Percentiles rank a stretch among this genome's conserved stretches.
Conservation (phyloP, 495 filamentous ascomycete genomes). For the Thermothielavioides terrestris region DNA sequence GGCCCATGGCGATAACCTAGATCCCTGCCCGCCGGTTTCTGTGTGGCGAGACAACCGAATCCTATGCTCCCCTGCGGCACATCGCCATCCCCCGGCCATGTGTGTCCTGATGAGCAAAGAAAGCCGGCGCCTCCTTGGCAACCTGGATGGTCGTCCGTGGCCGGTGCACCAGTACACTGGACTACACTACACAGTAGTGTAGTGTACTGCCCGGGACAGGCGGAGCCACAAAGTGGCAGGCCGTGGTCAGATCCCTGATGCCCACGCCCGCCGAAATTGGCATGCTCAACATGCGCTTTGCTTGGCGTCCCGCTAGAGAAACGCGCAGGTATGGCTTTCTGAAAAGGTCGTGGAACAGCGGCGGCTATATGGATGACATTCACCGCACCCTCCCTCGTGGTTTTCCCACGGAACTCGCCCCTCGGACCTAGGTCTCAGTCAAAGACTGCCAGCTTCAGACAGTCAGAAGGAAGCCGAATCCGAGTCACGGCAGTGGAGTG, state of each 20-base stretch:
- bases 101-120: background rate
- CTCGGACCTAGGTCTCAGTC: slow-evolving; percentile 1
- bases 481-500: background rate
- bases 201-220: background rate
- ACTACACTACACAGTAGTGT: background rate
- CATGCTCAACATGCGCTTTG: background rate
- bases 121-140: slow-evolving; percentile 5
- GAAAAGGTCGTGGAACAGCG: too few relatives aligned
- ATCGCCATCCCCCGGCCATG: background rate
- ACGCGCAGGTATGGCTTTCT: too few relatives aligned
- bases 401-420: background rate
- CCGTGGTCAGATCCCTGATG: slow-evolving; percentile 6
- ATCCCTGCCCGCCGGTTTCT: background rate
- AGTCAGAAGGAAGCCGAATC: background rate
- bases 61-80: slow-evolving; percentile 4
- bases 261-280: background rate
- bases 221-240: slow-evolving; percentile 1
- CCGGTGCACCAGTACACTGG: background rate
- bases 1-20: background rate
- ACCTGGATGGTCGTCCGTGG: background rate
- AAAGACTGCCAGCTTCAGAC: too few relatives aligned
- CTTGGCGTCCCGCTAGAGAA: background rate
- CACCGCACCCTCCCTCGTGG: slow-evolving; percentile 4
- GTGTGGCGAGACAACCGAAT: background rate
- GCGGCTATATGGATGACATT: slow-evolving; percentile 7